Evolutionary conservation across 345 rosid genomes (phyloP).

Genomic region (Eucalyptus rudis): DNA sequence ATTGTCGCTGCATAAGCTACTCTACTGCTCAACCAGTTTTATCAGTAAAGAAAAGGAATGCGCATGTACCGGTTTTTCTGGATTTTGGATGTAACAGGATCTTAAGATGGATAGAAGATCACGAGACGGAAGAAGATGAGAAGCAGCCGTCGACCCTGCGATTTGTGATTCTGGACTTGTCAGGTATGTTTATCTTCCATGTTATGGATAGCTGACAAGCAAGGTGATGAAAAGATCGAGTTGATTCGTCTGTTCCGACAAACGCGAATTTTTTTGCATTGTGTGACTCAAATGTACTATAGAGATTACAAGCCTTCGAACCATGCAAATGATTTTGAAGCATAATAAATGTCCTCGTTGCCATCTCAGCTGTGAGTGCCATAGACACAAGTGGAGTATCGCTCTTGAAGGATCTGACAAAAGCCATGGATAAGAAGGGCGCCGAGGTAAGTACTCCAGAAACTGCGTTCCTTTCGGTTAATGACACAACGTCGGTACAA

Average conservation of each 20-base stretch:
- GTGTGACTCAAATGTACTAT: not conserved
- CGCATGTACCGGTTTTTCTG: not conserved
- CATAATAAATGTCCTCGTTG: not conserved
- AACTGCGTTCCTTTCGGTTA: not conserved
- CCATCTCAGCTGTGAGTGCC: conserved; percentile 52
- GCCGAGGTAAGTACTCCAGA: conserved; percentile 28
- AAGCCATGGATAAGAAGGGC: conserved; percentile 40
- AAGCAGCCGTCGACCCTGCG: conserved; percentile 37
- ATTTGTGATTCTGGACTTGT: conserved; percentile 61
- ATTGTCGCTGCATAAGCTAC: not conserved
- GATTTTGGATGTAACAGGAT: conserved; percentile 15
- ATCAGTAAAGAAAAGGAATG: not conserved
- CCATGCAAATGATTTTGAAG: not conserved
- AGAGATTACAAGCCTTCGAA: not conserved
- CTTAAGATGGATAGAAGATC: conserved; percentile 82
- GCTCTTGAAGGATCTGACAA: conserved; percentile 51
- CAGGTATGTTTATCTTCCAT: conserved; percentile 23
- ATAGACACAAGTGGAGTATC: conserved; percentile 82
- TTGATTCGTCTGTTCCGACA: not conserved
- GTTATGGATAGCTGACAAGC: not conserved
- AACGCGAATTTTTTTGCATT: not conserved
- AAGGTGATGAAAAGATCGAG: not conserved
- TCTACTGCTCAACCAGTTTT: not conserved
- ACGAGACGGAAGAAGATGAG: conserved; percentile 37
- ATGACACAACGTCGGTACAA: not conserved